These are phyloP conservation scores for Paecilomyces sp. DNA, from an alignment of 2,329 filamentous ascomycete genomes.

Conservation along the genomic window DNA sequence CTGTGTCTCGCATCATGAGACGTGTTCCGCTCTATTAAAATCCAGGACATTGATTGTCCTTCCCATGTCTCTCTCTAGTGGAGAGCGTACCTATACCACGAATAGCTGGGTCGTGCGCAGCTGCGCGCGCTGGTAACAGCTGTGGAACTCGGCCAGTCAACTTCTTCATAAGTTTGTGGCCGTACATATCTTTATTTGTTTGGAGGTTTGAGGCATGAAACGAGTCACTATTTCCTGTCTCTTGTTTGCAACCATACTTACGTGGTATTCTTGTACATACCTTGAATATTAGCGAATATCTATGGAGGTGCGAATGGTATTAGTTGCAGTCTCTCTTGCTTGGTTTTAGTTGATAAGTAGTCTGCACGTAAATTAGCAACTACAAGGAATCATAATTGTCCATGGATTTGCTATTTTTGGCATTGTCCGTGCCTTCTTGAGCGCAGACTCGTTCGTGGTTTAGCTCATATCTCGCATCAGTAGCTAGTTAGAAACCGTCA, in stretches of 20 bases:
- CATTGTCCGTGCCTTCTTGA: too few species aligned
- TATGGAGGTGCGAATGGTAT: not conserved
- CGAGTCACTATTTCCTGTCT: not conserved
- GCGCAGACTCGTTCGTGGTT: too few species aligned
- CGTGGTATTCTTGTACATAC: not conserved
- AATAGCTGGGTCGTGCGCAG: not conserved
- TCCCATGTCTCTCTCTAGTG: not conserved
- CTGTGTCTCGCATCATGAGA: constrained; percentile 7
- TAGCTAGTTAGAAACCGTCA: too few species aligned
- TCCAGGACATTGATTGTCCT: not conserved
- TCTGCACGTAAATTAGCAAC: too few species aligned
- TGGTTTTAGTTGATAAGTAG: not conserved
- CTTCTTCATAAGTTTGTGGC: not conserved
- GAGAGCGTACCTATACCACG: not conserved
- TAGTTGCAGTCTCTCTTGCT: not conserved
- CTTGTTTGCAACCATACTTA: not conserved
- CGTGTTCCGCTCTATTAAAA: not conserved
- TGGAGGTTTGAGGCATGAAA: not conserved
- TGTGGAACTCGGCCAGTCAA: not conserved
- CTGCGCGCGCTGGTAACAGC: not conserved
- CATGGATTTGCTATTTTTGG: too few species aligned
- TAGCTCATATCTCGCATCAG: too few species aligned
- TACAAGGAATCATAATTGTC: too few species aligned
- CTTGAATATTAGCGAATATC: not conserved
- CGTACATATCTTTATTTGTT: not conserved